Percentiles rank a stretch among this genome's conserved stretches.
phyloP scores from a whole-genome alignment of 257 asterid genomes.

The Capsicum baccatum region DNA sequence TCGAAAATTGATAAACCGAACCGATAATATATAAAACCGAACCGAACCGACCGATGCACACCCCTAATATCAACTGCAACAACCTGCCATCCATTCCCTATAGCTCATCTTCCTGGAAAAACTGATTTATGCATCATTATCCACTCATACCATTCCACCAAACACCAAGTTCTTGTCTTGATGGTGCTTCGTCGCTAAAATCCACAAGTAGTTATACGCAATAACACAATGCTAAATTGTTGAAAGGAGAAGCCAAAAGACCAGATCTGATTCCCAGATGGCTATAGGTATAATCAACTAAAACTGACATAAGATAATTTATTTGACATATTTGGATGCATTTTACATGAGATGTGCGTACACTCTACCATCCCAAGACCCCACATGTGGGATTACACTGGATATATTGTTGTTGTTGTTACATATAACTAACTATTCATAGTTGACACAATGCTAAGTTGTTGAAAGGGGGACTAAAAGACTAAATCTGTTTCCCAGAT shows the following conservation, averaged over 20 bases:
- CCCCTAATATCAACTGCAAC: background rate
- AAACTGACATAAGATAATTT: background rate
- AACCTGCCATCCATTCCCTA: background rate
- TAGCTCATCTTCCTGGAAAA: background rate
- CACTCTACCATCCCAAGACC: too few relatives aligned
- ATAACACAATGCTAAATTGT: background rate
- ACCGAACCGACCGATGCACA: too few relatives aligned
- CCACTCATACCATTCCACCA: background rate
- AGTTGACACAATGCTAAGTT: background rate
- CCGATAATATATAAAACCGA: too few relatives aligned
- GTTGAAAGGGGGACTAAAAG: background rate
- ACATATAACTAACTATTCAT: too few relatives aligned
- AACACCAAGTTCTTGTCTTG: background rate
- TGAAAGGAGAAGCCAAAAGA: background rate
- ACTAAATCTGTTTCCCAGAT: background rate
- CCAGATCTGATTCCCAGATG: background rate
- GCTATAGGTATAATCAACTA: background rate
- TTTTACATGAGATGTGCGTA: background rate
- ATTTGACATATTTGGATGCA: background rate
- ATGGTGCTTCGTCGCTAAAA: constrained; percentile 1
- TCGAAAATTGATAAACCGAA: too few relatives aligned
- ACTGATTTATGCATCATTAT: background rate
- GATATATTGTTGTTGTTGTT: too few relatives aligned
- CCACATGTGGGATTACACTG: too few relatives aligned
- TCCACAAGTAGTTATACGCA: background rate